Conservation (phyloP, 1,284 basidiomycete species). For the Vanrija sp. region DNA sequence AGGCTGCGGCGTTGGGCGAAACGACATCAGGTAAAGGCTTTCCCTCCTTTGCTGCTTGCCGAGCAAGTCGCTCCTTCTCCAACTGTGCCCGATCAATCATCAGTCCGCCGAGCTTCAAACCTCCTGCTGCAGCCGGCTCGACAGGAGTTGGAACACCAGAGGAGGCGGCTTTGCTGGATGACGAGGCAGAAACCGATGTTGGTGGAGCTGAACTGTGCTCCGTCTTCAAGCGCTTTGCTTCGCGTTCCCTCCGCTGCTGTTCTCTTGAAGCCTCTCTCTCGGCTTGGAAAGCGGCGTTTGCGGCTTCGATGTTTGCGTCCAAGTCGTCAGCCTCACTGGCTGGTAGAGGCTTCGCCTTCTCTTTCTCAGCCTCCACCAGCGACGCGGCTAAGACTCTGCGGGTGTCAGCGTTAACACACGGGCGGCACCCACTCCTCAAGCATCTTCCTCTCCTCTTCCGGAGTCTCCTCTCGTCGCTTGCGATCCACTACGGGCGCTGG, state of each 20-base stretch:
- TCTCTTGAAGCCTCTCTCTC: slow-evolving; percentile 16
- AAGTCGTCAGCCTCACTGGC: slow-evolving; percentile 5
- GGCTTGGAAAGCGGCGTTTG: slow-evolving; percentile 19
- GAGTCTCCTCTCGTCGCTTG: slow-evolving; percentile 27
- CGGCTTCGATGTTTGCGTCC: slow-evolving; percentile 11
- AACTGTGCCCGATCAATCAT: slow-evolving; percentile 39
- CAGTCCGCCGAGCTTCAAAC: slow-evolving; percentile 11
- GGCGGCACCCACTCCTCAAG: slow-evolving; percentile 32
- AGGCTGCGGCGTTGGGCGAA: background rate
- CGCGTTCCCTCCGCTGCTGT: slow-evolving; percentile 1
- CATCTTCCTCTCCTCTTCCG: slow-evolving; percentile 37
- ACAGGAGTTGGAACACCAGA: background rate
- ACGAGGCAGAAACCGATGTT: background rate
- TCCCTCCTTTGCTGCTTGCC: slow-evolving; percentile 25
- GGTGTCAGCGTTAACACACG: background rate
- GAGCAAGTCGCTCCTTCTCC: slow-evolving; percentile 40
- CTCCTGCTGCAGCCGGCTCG: background rate
- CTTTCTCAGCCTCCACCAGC: slow-evolving; percentile 3
- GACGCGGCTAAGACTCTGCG: slow-evolving; percentile 36
- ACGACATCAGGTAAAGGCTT: background rate
- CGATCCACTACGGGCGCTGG: slow-evolving; percentile 9
- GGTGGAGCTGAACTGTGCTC: background rate
- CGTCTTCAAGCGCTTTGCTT: slow-evolving; percentile 4
- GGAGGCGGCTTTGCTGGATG: background rate
- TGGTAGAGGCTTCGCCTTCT: background rate